Evolutionary conservation across 441 rosid species (phyloP).

Genomic region (Populus hybrid): DNA sequence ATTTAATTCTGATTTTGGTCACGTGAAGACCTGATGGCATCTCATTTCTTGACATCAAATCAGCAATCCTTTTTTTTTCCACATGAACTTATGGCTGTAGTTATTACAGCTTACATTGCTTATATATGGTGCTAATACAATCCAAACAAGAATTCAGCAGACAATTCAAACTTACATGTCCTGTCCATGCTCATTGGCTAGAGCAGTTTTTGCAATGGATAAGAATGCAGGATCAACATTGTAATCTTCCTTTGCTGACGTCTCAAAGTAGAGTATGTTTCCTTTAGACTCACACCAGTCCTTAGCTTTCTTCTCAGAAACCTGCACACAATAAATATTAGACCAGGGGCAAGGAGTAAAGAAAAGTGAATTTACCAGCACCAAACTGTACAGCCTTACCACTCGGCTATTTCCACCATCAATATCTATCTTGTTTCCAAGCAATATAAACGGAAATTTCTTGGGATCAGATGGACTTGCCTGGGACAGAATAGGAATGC

Average conservation of each 20-base stretch:
- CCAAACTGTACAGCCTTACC: conserved; percentile 42
- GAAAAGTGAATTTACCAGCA: conserved; percentile 5
- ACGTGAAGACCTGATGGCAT: not conserved
- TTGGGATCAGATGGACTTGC: conserved; percentile 79
- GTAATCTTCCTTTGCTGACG: conserved; percentile 93
- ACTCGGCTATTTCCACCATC: conserved; percentile 99
- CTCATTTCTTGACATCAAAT: not conserved
- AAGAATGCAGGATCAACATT: conserved; percentile 85
- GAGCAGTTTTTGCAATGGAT: conserved; percentile 75
- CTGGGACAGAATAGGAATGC: conserved; percentile 30
- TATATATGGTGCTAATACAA: conserved; percentile 4
- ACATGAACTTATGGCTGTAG: not conserved
- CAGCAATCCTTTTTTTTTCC: not conserved
- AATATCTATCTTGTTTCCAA: conserved; percentile 95
- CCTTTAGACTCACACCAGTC: conserved; percentile 93
- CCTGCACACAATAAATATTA: conserved; percentile 38
- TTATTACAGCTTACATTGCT: not conserved
- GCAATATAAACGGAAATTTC: conserved; percentile 75
- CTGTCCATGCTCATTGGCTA: conserved; percentile 75
- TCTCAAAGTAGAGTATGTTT: conserved; percentile 83
- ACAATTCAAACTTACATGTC: conserved; percentile 64
- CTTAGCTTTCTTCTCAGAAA: conserved; percentile 91
- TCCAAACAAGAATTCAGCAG: not conserved
- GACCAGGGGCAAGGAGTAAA: conserved; percentile 8
- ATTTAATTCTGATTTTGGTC: not conserved